Evolutionary conservation across 78 protist genomes (phyloP).

Genomic region (Dictyostelium firmibasis): DNA sequence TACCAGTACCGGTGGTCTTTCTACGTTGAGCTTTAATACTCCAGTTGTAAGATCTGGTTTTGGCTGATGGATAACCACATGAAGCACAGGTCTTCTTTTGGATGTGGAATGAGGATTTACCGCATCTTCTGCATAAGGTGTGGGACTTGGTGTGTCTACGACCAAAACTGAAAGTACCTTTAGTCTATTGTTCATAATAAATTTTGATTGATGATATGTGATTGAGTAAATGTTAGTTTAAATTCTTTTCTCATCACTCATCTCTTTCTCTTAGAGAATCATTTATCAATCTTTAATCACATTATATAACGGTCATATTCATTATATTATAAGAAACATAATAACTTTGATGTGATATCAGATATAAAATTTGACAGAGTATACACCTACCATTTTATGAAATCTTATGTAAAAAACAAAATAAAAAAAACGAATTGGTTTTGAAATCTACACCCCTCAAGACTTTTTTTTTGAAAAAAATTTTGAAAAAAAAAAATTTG

Average conservation of each 20-base stretch:
- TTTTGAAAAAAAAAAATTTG: neutral
- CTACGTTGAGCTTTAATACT: conserved; percentile 96
- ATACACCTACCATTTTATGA: neutral
- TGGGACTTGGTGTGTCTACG: conserved; percentile 97
- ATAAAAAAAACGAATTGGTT: neutral
- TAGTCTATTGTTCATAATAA: conserved; percentile 70
- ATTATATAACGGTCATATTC: no score
- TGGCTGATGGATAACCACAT: conserved; percentile 98
- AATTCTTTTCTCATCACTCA: neutral
- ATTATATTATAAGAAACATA: no score
- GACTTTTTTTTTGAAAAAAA: no score
- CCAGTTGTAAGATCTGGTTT: conserved; percentile 92
- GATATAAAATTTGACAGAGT: neutral
- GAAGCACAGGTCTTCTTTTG: conserved; percentile 96
- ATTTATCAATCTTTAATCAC: neutral
- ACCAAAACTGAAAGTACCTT: conserved; percentile 98
- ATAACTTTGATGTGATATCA: neutral
- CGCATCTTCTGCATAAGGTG: conserved; percentile 98
- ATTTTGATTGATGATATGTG: neutral
- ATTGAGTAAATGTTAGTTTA: neutral
- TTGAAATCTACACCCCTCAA: neutral
- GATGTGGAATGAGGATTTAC: conserved; percentile 93
- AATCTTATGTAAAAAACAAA: neutral
- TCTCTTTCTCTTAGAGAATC: neutral
- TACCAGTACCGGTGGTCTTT: conserved; percentile 99